Evolutionary conservation across 2,329 filamentous ascomycete genomes (phyloP), one percentile per base, ranked within the genome.

Genomic region (Setomelanomma holmii): DNA sequence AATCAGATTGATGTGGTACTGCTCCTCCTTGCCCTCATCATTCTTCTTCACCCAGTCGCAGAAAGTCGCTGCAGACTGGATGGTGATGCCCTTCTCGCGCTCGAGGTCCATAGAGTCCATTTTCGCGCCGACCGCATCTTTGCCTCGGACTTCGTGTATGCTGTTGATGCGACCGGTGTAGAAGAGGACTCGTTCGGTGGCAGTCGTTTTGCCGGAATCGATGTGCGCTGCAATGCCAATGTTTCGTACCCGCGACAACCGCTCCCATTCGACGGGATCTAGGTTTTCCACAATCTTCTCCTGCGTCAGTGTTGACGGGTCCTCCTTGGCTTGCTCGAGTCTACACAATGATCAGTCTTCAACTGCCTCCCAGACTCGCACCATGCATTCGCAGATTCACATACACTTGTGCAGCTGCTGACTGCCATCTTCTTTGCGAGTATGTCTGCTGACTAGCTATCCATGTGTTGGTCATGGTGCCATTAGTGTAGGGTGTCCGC

Each of bases 81-180:
- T 99, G 51, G 95, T 99, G 75, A 99, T 99, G 68, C 95, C 95
- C 81, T 97, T 96, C 76, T 98, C 95, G 77, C 95, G 85, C 79
- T 99, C 95, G 64, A 99, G 82, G 67, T 99, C 95, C 95, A 99
- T 99, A 21, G 93, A 97, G 81, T 99, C 95, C 95, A 99, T 99
- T 82, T 99, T 99, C 55, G 95, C 95, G 61, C 95, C 95, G 35
- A 97, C 92, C 30, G 90, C 86, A 83, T 99, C 95, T 72, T 93
- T 93, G 53, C 92, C 92, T 70, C 95, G 86, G 38, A 99, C 95
- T 79, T 99, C 95, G 80, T 99, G 95, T 69, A 99, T 98, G 24
- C 91, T 85, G 74, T 96, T 96, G 79, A 97, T 97, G 73, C 95
- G 89, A 61, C 95, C 95, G 49, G 95, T 98, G 78, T 99, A 99